These are phyloP conservation scores for Leishmania major DNA, from an alignment of 208 protist genomes.

Conservation along the genomic window DNA sequence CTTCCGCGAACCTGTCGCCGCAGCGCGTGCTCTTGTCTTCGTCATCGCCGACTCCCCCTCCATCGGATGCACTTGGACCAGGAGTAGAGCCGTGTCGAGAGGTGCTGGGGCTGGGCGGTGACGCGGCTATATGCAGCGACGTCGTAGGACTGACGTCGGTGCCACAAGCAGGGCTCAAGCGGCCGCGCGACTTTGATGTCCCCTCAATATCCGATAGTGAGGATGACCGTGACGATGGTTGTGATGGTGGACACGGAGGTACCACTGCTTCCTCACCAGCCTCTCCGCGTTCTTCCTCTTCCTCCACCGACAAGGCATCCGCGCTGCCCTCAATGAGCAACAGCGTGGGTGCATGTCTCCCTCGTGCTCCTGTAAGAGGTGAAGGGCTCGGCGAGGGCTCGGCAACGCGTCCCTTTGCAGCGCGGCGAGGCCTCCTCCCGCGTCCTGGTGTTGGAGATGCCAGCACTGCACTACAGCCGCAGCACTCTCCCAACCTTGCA, in stretches of 20 bases:
- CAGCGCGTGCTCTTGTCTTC: background rate
- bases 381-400: background rate
- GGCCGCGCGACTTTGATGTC: background rate
- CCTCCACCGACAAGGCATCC: background rate
- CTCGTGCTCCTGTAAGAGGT: background rate
- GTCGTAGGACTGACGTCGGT: background rate
- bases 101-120: background rate
- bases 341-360: background rate
- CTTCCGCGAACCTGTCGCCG: background rate
- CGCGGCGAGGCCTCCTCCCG: background rate
- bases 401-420: background rate
- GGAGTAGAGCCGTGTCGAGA: background rate
- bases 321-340: background rate
- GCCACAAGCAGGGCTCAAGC: background rate
- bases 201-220: background rate
- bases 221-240: background rate
- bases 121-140: background rate
- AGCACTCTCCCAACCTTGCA: background rate
- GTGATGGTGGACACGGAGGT: background rate
- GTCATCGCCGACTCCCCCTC: background rate
- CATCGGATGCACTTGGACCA: too few relatives aligned
- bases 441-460: background rate
- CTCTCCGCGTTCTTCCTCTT: conserved; percentile 2
- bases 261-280: background rate
- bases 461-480: background rate